phyloP scores from a whole-genome alignment of 345 rosid genomes.

The Eucalyptus erythrocorys region DNA sequence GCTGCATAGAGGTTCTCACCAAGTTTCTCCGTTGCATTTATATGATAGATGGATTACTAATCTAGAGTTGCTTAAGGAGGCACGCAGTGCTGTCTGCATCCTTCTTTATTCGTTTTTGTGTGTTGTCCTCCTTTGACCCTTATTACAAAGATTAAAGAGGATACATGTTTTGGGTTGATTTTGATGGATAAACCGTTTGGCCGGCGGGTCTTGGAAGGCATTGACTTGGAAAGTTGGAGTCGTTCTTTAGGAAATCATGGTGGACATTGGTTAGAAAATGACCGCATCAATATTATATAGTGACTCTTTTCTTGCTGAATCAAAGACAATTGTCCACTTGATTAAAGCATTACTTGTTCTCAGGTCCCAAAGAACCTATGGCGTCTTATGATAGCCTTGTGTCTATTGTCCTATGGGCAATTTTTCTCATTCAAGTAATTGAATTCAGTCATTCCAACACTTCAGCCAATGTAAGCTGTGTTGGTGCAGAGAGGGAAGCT shows the following conservation, averaged over 20 bases:
- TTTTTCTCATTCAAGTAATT: too few relatives aligned
- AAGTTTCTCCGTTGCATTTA: neutral
- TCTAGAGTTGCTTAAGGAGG: neutral
- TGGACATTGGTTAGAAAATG: neutral
- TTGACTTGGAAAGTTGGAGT: neutral
- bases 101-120: neutral
- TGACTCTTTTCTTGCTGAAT: neutral
- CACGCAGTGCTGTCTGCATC: accelerated
- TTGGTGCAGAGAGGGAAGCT: too few relatives aligned
- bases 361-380: neutral
- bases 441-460: too few relatives aligned
- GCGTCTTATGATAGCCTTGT: neutral
- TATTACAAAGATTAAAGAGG: too few relatives aligned
- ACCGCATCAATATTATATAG: neutral
- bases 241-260: neutral
- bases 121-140: too few relatives aligned
- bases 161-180: neutral
- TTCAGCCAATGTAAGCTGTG: too few relatives aligned
- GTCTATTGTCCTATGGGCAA: too few relatives aligned
- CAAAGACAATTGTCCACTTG: neutral
- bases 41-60: neutral
- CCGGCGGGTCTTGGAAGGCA: neutral
- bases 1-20: neutral
- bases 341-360: neutral
- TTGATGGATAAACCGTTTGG: neutral